A percentile compares a stretch with the other conserved stretches of the same genome.
Evolutionary conservation across 169 alveolate species (phyloP).

Genomic region (Amoebophrya sp.): DNA sequence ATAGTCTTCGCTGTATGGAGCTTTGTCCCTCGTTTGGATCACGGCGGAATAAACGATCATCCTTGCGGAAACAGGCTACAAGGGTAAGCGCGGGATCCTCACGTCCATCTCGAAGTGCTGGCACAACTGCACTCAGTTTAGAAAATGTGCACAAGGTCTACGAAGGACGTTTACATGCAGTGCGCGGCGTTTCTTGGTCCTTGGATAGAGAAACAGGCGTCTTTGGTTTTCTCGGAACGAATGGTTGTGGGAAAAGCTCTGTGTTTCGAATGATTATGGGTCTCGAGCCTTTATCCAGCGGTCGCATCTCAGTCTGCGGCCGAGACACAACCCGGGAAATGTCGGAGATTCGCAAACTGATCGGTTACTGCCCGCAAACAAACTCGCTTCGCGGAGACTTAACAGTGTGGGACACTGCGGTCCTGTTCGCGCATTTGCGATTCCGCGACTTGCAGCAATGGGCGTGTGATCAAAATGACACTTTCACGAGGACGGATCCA

Average conservation of each 20-base stretch:
- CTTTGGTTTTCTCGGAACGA: neutral
- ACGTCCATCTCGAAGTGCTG: no score
- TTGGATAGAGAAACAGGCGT: neutral
- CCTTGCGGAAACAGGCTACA: no score
- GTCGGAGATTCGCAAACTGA: neutral
- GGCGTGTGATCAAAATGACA: no score
- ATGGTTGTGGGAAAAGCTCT: neutral
- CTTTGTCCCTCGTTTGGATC: no score
- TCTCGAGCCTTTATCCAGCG: neutral
- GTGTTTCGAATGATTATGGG: neutral
- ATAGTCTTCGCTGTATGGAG: no score
- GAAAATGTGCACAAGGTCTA: neutral
- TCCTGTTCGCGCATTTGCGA: neutral
- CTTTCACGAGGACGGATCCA: no score
- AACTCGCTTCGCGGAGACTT: neutral
- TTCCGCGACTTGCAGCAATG: neutral
- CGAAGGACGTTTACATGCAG: neutral
- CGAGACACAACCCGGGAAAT: neutral
- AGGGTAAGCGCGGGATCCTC: no score
- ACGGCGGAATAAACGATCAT: no score
- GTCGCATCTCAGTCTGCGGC: neutral
- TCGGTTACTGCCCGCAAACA: neutral
- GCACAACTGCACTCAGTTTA: neutral
- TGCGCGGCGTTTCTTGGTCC: neutral
- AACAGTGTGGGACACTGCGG: neutral